Conservation (phyloP, 2,329 filamentous ascomycete genomes). For the Cladophialophora chaetospira region DNA sequence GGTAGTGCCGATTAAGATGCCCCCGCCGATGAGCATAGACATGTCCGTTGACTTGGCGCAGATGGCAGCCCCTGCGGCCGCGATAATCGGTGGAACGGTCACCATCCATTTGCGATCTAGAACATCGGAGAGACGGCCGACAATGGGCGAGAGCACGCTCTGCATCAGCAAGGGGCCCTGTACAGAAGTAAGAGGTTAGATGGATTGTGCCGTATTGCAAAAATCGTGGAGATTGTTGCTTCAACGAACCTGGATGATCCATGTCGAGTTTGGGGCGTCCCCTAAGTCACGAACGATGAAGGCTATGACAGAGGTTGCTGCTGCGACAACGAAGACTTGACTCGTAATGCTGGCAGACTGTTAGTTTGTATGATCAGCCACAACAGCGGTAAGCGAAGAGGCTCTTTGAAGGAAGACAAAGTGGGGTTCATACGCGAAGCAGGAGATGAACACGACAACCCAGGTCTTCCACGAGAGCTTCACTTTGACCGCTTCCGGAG, state of each 20-base stretch:
- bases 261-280: slow-evolving; percentile 2
- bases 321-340: slow-evolving; percentile 59
- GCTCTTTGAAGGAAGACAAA: no score
- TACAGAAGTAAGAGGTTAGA: background rate
- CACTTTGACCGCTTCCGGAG: no score
- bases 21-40: slow-evolving; percentile 58
- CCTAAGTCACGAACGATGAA: slow-evolving; percentile 45
- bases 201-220: background rate
- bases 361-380: no score
- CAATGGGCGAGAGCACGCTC: slow-evolving; percentile 56
- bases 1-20: slow-evolving; percentile 57
- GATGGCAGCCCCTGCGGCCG: slow-evolving; percentile 55
- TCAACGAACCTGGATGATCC: slow-evolving; percentile 10
- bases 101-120: slow-evolving; percentile 58
- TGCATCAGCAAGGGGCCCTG: slow-evolving; percentile 60
- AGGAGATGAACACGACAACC: no score
- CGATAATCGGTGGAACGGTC: slow-evolving; percentile 53
- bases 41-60: slow-evolving; percentile 58
- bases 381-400: no score
- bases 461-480: no score
- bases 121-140: slow-evolving; percentile 59
- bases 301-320: slow-evolving; percentile 57
- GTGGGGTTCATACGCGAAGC: no score
- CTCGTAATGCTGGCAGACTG: no score
- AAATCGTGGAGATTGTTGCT: no score